Conservation (phyloP, 2,329 filamentous ascomycete genomes). For the Pseudocercospora pini-densiflorae region DNA sequence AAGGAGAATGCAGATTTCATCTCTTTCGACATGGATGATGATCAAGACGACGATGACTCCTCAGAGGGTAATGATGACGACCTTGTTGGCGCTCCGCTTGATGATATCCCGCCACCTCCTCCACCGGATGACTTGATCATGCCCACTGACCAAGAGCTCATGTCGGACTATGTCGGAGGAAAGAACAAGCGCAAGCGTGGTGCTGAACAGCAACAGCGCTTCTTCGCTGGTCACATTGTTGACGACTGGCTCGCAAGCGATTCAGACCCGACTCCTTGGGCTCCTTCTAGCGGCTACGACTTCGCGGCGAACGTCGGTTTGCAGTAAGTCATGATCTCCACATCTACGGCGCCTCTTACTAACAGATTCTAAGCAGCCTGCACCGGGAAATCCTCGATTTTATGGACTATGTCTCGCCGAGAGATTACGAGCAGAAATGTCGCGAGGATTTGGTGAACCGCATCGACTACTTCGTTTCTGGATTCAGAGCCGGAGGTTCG, state of each 20-base stretch:
- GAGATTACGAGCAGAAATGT: slow-evolving; percentile 74
- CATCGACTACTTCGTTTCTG: slow-evolving; percentile 64
- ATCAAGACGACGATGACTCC: slow-evolving; percentile 35
- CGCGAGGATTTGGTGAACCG: slow-evolving; percentile 74
- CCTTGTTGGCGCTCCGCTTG: slow-evolving; percentile 12
- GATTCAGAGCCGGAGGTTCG: slow-evolving; percentile 18
- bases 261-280: slow-evolving; percentile 66
- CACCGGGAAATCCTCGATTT: slow-evolving; percentile 92
- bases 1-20: slow-evolving; percentile 78
- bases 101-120: slow-evolving; percentile 18
- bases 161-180: slow-evolving; percentile 14
- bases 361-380: slow-evolving; percentile 58
- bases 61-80: slow-evolving; percentile 45
- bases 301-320: slow-evolving; percentile 28
- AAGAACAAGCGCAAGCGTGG: slow-evolving; percentile 67
- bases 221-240: slow-evolving; percentile 47
- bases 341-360: slow-evolving; percentile 9
- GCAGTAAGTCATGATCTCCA: slow-evolving; percentile 30
- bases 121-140: slow-evolving; percentile 27
- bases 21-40: slow-evolving; percentile 59
- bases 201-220: slow-evolving; percentile 36
- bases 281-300: slow-evolving; percentile 52
- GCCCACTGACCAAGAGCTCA: slow-evolving; percentile 32
- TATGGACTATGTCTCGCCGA: slow-evolving; percentile 80
- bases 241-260: slow-evolving; percentile 49